Percentiles rank a stretch among this genome's conserved stretches.
Evolutionary conservation across 768 basidiomycete species (phyloP).

Genomic region (Ephemerocybe angulata): DNA sequence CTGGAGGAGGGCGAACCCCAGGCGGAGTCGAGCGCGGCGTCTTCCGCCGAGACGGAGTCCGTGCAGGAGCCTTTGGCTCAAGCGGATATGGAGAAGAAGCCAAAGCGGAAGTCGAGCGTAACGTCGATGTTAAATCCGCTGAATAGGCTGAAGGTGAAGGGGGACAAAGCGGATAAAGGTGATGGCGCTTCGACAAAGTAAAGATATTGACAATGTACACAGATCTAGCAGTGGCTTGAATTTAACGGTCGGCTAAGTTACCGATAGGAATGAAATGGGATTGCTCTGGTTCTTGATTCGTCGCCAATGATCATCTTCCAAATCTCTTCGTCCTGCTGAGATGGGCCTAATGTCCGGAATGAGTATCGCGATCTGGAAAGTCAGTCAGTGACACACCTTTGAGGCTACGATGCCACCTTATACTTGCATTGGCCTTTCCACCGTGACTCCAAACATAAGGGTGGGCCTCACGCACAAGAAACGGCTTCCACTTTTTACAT

Average conservation of each 20-base stretch:
- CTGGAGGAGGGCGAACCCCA: not conserved
- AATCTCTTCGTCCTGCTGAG: not conserved
- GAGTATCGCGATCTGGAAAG: not conserved
- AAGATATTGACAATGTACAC: too few species aligned
- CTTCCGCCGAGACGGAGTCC: not conserved
- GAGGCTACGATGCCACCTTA: not conserved
- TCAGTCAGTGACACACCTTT: not conserved
- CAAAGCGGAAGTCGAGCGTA: not conserved
- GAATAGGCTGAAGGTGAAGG: not conserved
- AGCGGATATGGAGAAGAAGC: not conserved
- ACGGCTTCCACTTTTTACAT: conserved; percentile 2
- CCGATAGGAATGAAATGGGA: too few species aligned
- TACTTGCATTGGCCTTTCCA: not conserved
- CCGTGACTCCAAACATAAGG: not conserved
- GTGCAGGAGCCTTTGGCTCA: not conserved
- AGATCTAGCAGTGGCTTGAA: too few species aligned
- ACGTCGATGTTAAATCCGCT: not conserved
- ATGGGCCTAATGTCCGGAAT: not conserved
- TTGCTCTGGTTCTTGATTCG: not conserved
- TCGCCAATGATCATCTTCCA: too few species aligned
- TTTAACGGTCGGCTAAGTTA: too few species aligned
- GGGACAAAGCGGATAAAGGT: not conserved
- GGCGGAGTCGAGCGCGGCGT: not conserved
- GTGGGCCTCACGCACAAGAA: not conserved
- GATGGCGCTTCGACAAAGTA: not conserved